Percentiles rank a stretch among this genome's conserved stretches.
Evolutionary conservation across 805 yeast genomes (phyloP).

Genomic region (Candida boidinii): DNA sequence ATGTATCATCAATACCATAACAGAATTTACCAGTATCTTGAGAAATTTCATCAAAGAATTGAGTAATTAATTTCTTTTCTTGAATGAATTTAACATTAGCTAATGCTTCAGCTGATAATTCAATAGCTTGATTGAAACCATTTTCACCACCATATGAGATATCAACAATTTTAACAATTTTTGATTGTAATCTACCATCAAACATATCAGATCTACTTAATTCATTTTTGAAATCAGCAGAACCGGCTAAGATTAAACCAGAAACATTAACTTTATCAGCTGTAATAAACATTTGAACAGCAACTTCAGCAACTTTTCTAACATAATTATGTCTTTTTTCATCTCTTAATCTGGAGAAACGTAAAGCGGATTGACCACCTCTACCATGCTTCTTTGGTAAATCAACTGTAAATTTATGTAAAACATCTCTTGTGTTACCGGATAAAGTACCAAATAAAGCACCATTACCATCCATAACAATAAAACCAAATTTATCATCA

Average conservation of each 20-base stretch:
- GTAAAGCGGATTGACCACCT: slow-evolving; percentile 99
- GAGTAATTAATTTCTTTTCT: slow-evolving; percentile 90
- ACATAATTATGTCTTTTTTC: slow-evolving; percentile 98
- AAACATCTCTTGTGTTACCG: slow-evolving; percentile 94
- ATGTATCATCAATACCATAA: slow-evolving; percentile 93
- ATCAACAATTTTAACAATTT: slow-evolving; percentile 89
- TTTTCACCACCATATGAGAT: slow-evolving; percentile 99
- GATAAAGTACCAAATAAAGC: slow-evolving; percentile 90
- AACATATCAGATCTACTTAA: slow-evolving; percentile 88
- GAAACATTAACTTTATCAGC: slow-evolving; percentile 89
- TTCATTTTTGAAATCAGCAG: slow-evolving; percentile 97
- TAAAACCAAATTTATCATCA: slow-evolving; percentile 95
- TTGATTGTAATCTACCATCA: slow-evolving; percentile 80
- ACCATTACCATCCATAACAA: slow-evolving; percentile 99
- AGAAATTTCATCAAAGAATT: slow-evolving; percentile 93
- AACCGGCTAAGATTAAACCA: slow-evolving; percentile 95
- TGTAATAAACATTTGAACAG: slow-evolving; percentile 95
- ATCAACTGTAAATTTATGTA: slow-evolving; percentile 95
- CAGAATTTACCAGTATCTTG: slow-evolving; percentile 97
- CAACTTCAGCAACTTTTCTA: slow-evolving; percentile 96
- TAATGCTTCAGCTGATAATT: slow-evolving; percentile 91
- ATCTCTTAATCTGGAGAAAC: slow-evolving; percentile 98
- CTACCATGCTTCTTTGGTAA: slow-evolving; percentile 99
- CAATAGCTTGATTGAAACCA: slow-evolving; percentile 99
- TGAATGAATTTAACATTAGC: slow-evolving; percentile 96